Conservation (phyloP, 2,329 filamentous ascomycete species). For the Leptographium galeiforme region DNA sequence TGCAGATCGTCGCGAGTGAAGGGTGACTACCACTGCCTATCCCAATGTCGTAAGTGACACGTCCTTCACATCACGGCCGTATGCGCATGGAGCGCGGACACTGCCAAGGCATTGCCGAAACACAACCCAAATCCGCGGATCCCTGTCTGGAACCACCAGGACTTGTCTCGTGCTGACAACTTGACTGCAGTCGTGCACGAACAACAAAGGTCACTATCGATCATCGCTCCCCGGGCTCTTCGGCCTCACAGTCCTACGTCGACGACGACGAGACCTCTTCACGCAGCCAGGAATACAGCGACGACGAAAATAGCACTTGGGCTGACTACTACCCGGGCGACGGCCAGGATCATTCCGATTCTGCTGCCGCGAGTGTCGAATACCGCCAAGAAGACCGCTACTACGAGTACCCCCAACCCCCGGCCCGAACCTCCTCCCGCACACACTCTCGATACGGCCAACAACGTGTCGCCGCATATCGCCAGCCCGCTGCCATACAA, state of each 20-base stretch:
- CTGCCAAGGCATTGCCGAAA: neutral
- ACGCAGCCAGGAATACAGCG: conserved; percentile 16
- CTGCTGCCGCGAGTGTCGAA: conserved; percentile 35
- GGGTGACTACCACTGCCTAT: conserved; percentile 20
- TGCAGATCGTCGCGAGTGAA: conserved; percentile 33
- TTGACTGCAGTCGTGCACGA: conserved; percentile 4
- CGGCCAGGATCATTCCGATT: conserved; percentile 44
- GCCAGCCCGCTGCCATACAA: conserved; percentile 22
- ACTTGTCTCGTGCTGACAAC: neutral
- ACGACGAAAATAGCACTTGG: conserved; percentile 13
- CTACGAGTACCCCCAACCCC: conserved; percentile 16
- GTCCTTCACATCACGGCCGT: neutral
- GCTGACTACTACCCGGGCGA: conserved; percentile 20
- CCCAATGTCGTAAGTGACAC: conserved; percentile 23
- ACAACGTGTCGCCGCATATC: conserved; percentile 16
- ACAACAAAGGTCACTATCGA: conserved; percentile 1
- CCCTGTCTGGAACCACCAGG: neutral
- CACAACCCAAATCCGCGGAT: neutral
- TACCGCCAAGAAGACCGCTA: conserved; percentile 17
- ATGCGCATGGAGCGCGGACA: neutral
- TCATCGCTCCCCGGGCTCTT: conserved; percentile 16
- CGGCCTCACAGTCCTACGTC: conserved; percentile 12
- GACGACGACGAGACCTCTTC: conserved; percentile 26
- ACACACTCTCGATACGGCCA: conserved; percentile 23
- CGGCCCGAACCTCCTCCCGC: conserved; percentile 25